These are phyloP conservation scores for Pseudozyma sp. DNA, from an alignment of 1,284 basidiomycete genomes.

Conservation along the genomic window DNA sequence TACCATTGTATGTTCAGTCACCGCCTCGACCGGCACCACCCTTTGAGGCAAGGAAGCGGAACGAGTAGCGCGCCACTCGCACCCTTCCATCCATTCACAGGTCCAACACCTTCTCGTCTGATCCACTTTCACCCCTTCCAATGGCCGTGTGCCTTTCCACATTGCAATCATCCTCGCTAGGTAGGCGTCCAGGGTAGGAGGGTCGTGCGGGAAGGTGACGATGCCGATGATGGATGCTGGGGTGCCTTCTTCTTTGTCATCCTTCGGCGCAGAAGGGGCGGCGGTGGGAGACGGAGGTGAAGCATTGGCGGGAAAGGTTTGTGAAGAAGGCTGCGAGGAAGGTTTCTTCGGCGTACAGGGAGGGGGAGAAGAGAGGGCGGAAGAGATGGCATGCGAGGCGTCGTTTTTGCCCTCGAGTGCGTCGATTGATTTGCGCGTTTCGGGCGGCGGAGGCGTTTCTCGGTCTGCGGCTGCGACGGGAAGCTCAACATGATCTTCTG, in stretches of 20 bases:
- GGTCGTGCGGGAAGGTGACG: slow-evolving; percentile 40
- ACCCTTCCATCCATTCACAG: slow-evolving; percentile 60
- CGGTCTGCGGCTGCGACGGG: not conserved
- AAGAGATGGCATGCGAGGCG: slow-evolving; percentile 8
- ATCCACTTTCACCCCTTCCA: slow-evolving; percentile 40
- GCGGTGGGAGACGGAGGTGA: slow-evolving; percentile 1
- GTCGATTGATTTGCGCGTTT: slow-evolving; percentile 24
- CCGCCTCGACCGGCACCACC: no score
- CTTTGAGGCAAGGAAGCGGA: not conserved
- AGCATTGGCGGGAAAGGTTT: slow-evolving; percentile 1
- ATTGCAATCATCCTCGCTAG: slow-evolving; percentile 44
- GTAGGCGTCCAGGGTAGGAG: slow-evolving; percentile 31
- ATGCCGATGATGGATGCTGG: slow-evolving; percentile 31
- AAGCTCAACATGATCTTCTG: not conserved
- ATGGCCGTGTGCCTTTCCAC: slow-evolving; percentile 47
- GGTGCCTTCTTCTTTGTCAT: not conserved
- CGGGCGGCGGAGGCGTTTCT: not conserved
- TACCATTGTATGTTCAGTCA: no score
- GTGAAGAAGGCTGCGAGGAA: not conserved
- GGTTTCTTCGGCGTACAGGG: slow-evolving; percentile 10
- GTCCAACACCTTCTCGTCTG: slow-evolving; percentile 54
- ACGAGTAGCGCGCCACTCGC: slow-evolving; percentile 59
- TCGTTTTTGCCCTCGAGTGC: slow-evolving; percentile 27
- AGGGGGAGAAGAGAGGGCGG: slow-evolving; percentile 14
- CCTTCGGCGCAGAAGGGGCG: not conserved